These are phyloP conservation scores for Xanthoconium stramineum DNA, from an alignment of 768 basidiomycete species.

Conservation along the genomic window DNA sequence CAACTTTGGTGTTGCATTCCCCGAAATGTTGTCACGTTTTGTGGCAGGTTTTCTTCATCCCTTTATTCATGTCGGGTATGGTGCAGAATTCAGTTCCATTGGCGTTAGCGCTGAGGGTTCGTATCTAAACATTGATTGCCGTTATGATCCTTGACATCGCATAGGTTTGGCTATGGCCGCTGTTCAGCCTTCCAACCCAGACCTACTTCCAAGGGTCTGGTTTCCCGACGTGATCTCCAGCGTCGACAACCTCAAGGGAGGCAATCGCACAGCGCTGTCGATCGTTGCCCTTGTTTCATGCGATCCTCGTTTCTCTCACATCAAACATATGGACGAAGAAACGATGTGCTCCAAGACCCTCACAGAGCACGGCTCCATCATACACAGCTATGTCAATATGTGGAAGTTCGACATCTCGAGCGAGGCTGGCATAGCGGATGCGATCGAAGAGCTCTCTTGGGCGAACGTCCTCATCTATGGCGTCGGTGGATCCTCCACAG, in stretches of 20 bases:
- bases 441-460: slow-evolving; percentile 65
- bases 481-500: slow-evolving; percentile 46
- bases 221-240: slow-evolving; percentile 20
- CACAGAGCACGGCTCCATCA: slow-evolving; percentile 33
- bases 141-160: slow-evolving; percentile 22
- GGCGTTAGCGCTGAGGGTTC: slow-evolving; percentile 64
- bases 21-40: slow-evolving; percentile 54
- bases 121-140: slow-evolving; percentile 33
- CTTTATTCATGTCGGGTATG: slow-evolving; percentile 61
- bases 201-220: slow-evolving; percentile 20
- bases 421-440: slow-evolving; percentile 40
- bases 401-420: slow-evolving; percentile 44
- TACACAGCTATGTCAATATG: slow-evolving; percentile 41
- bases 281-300: slow-evolving; percentile 52
- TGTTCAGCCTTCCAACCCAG: slow-evolving; percentile 17
- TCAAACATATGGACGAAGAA: slow-evolving; percentile 24
- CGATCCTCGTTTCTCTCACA: slow-evolving; percentile 39
- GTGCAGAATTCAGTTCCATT: slow-evolving; percentile 57
- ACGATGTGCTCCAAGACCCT: slow-evolving; percentile 30
- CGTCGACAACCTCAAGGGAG: neutral
- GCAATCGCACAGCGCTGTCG: slow-evolving; percentile 38
- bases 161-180: slow-evolving; percentile 57
- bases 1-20: slow-evolving; percentile 34
- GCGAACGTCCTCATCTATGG: slow-evolving; percentile 55
- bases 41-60: slow-evolving; percentile 60